Base-by-base conservation (phyloP, 2,329 filamentous ascomycete species). In the Sarocladium strictum region DNA sequence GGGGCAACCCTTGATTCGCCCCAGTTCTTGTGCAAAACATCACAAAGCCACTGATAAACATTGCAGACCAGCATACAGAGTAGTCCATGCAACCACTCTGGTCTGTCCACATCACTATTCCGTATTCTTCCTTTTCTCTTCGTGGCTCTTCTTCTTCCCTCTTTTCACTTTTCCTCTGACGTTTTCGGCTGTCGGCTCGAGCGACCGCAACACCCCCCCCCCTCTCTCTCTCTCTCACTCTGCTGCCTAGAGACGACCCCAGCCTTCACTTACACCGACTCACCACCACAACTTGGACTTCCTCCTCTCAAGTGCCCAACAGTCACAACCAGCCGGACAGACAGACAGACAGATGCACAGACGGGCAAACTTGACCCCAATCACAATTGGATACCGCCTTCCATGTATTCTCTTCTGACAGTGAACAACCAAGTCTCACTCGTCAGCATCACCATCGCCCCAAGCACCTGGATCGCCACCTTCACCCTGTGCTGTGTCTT, bases 371-470 rank as follows among this genome's bases (percentile, higher is more conserved):
- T 40, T 6, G n/a, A 6, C 21, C 41, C 26, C 41, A 23, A 6
- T 26, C 41, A 41, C 37, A 41, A 41, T 10, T n/a, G 10, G 10
- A 23, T 10, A 5, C 21, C 9, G 41, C 27, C 49, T 41, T 69
- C 69, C 64, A 83, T 83, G 80, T 76, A 76, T 72, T 80, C 80
- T 56, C 72, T 84, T 66, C 69, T 84, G 61, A 79, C 79, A 53
- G 76, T 84, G 60, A 80, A 83, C 69, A 84, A 80, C 68, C 78
- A 82, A 75, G 74, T 84, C 65, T 80, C 79, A 56, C 74, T 84
- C 61, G 65, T 84, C 65, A 83, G 76, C 68, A 72, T 84, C 63
- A 77, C 72, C 62, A 76, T 84, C 66, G 78, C 80, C 38, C 80
- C 81, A 23, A 78, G 77, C 66, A 80, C 79, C 55, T 83, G 78